Conservation (phyloP, 768 basidiomycete genomes). For the Terana coerulea region DNA sequence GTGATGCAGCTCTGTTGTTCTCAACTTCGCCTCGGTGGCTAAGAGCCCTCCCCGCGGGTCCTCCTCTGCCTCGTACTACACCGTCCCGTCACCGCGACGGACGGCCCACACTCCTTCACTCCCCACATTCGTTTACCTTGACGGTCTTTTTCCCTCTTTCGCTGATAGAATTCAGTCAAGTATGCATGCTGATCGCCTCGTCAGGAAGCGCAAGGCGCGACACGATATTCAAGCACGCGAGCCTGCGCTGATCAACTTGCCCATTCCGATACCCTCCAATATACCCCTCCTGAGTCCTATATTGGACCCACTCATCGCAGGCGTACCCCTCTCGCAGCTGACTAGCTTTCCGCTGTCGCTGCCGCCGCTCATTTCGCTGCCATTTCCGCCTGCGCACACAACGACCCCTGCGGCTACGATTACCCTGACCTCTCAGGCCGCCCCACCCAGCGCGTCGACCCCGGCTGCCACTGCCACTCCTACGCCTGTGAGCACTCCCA, state of each 20-base stretch:
- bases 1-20: no score
- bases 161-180: background rate
- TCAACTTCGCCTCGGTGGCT: no score
- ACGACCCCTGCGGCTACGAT: conserved; percentile 8
- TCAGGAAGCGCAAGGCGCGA: conserved; percentile 2
- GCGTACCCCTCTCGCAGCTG: background rate
- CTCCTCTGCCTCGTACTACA: background rate
- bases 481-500: conserved; percentile 1
- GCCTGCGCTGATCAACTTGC: conserved; percentile 35
- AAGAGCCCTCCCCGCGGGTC: no score
- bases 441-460: background rate
- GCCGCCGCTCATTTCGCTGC: conserved; percentile 3
- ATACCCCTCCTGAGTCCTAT: conserved; percentile 39
- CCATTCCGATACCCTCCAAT: conserved; percentile 34
- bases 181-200: conserved; percentile 13
- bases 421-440: background rate
- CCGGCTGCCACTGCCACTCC: background rate
- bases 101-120: conserved; percentile 10
- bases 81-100: background rate
- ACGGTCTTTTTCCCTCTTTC: background rate
- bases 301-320: conserved; percentile 25
- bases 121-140: conserved; percentile 8
- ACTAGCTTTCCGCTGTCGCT: conserved; percentile 1
- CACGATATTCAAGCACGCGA: conserved; percentile 31
- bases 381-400: conserved; percentile 1